Evolutionary conservation across 352 stramenopile species (phyloP), one percentile per base, ranked within the genome.

Genomic region (Globisporangium splendens): DNA sequence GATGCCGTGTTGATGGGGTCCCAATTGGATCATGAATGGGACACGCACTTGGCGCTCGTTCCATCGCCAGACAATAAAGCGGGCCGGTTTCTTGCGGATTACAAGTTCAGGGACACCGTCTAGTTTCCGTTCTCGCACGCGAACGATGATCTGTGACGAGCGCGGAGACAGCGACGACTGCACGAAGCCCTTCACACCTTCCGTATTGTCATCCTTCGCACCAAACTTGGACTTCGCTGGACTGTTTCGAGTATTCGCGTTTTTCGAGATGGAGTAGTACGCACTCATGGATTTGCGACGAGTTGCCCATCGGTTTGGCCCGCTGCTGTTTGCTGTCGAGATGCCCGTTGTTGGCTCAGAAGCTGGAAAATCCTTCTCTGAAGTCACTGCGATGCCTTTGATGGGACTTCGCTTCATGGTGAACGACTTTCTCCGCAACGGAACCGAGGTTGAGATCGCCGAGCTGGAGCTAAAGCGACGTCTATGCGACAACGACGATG

Each of bases 1-100:
- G 49, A 93, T 72, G 7, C 76, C 72, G 47, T 93, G 83, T 59
- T 93, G 83, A 8, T 87, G 72, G 39, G 83, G 81, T 0, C 83
- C 83, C 31, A 93, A 70, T 47, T 76, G 57, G 39, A 89, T 81
- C 55, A 69, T 64, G 54, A 77, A 68, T 3, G 78, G 77, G 13
- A 81, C 66, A 11, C 76, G 73, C 46, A 87, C 52, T 15, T 79
- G 73, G 12, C 75, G 72, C 56, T 91, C 73, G 17, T 79, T 75
- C 72, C 75, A 89, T 33, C 89, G 77, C 78, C 77, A 91, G 1
- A 81, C 75, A 1, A 87, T 49, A 43, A 71, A 70, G 1, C 61
- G 72, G 35, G 72, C 62, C 10, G 76, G 72, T 17, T 75, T 72
- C 56, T 90, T 90, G 47, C 66, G 54, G 54, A 91, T 86, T 53